Percentiles rank a stretch among this genome's conserved stretches.
Conservation (phyloP, 2,329 filamentous ascomycete species). For the Botrytis paeoniae region DNA sequence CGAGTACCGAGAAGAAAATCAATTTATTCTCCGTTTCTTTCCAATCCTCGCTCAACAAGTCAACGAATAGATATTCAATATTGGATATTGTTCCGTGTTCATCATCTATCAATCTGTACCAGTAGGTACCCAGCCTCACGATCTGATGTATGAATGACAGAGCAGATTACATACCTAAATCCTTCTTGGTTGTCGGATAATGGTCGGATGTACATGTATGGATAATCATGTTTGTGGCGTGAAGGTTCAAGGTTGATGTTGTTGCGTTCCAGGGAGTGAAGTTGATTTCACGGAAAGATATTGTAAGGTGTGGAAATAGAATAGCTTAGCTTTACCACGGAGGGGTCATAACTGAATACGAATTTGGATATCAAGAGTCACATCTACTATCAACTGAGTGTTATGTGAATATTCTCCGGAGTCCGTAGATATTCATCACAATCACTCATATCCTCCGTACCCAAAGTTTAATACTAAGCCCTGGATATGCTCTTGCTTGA, state of each 20-base stretch:
- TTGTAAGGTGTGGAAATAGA: background rate
- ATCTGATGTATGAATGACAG: background rate
- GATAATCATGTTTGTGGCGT: background rate
- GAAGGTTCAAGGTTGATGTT: background rate
- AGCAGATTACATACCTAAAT: background rate
- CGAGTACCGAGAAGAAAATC: background rate
- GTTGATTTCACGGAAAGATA: background rate
- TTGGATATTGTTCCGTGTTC: background rate
- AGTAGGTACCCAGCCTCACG: background rate
- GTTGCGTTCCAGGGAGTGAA: background rate
- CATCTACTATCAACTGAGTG: background rate
- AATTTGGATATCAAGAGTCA: background rate
- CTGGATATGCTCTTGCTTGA: background rate
- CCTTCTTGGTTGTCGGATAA: background rate
- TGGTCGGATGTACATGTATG: background rate
- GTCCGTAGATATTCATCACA: background rate
- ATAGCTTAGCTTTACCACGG: background rate
- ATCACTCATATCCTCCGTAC: background rate
- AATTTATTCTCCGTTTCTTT: too few relatives aligned
- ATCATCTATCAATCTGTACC: background rate
- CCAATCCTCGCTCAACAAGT: background rate
- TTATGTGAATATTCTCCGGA: background rate
- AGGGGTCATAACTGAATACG: background rate
- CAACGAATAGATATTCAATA: background rate
- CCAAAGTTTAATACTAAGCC: background rate